Conservation (phyloP, 1,284 basidiomycete species). For the Mycosarcoma mackinlayi region DNA sequence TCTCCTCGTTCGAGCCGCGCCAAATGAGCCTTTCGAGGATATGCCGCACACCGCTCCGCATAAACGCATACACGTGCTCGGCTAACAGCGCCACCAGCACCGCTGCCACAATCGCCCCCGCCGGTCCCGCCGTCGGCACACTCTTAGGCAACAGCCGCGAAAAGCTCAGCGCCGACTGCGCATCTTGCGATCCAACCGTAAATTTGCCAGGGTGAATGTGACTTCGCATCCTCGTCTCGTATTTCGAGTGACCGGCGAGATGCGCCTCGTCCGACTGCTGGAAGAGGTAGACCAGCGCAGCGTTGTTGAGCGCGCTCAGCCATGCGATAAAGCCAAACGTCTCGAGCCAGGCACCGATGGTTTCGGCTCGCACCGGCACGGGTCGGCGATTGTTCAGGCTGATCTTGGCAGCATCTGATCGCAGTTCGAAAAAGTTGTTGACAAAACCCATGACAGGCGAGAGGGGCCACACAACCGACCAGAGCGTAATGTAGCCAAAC, state of each 20-base stretch:
- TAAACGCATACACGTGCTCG: constrained; percentile 62
- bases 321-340: constrained; percentile 72
- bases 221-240: constrained; percentile 56
- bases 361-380: constrained; percentile 84
- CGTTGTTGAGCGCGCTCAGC: constrained; percentile 56
- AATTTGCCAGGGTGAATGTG: constrained; percentile 34
- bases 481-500: constrained; percentile 84
- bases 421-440: constrained; percentile 90
- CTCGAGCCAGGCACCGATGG: constrained; percentile 93
- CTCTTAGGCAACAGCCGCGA: constrained; percentile 45
- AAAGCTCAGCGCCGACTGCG: constrained; percentile 37
- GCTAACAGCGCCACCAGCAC: constrained; percentile 61
- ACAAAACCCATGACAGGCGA: constrained; percentile 72
- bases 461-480: constrained; percentile 94
- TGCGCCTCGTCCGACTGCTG: constrained; percentile 41
- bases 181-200: background rate
- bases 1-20: constrained; percentile 59
- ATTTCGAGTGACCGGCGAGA: constrained; percentile 36
- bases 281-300: constrained; percentile 60
- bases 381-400: constrained; percentile 85
- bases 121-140: constrained; percentile 40
- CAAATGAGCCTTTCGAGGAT: constrained; percentile 60
- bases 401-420: constrained; percentile 95
- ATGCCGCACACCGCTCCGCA: constrained; percentile 49
- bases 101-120: constrained; percentile 53